Evolutionary conservation across 2,329 filamentous ascomycete species (phyloP).

Genomic region (Pestalotiopsis sp.): DNA sequence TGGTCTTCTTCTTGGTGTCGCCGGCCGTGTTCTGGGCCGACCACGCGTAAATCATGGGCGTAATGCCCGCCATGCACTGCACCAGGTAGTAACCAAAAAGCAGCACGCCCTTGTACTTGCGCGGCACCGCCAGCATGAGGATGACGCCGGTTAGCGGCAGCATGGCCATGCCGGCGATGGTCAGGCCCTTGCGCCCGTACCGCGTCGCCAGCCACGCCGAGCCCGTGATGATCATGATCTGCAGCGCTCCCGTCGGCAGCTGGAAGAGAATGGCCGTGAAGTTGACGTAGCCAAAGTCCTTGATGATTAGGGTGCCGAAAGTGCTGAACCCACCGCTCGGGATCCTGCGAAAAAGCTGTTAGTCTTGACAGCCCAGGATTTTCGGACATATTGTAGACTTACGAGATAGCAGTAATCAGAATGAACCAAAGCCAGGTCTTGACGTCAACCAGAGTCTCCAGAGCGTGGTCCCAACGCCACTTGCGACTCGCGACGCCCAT

Average conservation of each 20-base stretch:
- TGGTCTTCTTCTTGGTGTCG: conserved; percentile 67
- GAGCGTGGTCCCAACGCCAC: conserved; percentile 68
- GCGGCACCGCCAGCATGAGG: conserved; percentile 48
- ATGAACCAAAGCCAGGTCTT: conserved; percentile 64
- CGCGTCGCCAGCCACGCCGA: conserved; percentile 43
- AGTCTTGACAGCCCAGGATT: neutral
- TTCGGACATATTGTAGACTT: conserved; percentile 35
- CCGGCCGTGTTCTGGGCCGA: conserved; percentile 61
- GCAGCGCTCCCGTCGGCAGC: conserved; percentile 38
- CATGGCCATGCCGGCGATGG: conserved; percentile 38
- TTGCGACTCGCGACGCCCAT: conserved; percentile 72
- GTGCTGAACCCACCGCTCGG: conserved; percentile 37
- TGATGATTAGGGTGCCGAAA: conserved; percentile 40
- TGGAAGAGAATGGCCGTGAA: conserved; percentile 42
- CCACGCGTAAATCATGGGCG: conserved; percentile 58
- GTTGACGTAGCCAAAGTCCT: conserved; percentile 38
- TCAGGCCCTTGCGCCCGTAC: conserved; percentile 42
- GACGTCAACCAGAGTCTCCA: conserved; percentile 37
- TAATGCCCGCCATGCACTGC: conserved; percentile 36
- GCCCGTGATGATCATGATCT: conserved; percentile 31
- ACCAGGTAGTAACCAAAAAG: conserved; percentile 53
- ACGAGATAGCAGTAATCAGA: conserved; percentile 57
- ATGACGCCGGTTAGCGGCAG: conserved; percentile 42
- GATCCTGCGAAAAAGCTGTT: conserved; percentile 26
- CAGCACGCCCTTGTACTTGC: conserved; percentile 45